phyloP scores from a whole-genome alignment of 768 basidiomycete species.

The Phanerochaete sordida region DNA sequence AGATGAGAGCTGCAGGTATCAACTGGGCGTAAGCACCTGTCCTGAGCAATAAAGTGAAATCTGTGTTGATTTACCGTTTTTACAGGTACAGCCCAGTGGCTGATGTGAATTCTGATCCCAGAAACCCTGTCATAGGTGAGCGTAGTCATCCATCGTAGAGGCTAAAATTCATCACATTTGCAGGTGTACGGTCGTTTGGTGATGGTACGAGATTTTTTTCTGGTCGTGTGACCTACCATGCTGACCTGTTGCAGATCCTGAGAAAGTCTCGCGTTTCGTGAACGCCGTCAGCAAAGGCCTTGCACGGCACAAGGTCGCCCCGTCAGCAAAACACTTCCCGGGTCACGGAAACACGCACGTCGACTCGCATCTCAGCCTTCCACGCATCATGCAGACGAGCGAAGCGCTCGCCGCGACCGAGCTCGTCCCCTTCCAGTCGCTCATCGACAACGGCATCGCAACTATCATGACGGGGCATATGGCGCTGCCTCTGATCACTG shows the following conservation, averaged over 20 bases:
- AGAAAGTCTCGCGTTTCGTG: constrained; percentile 46
- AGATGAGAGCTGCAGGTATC: constrained; percentile 59
- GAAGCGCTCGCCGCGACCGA: constrained; percentile 43
- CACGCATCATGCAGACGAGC: constrained; percentile 50
- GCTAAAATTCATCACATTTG: background rate
- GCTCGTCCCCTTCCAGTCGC: constrained; percentile 53
- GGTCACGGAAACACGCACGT: constrained; percentile 73
- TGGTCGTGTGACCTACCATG: background rate
- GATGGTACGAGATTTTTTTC: constrained; percentile 42
- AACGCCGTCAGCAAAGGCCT: constrained; percentile 47
- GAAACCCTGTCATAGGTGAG: constrained; percentile 70
- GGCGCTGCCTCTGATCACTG: constrained; percentile 57
- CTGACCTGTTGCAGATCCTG: constrained; percentile 41
- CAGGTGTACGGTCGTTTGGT: constrained; percentile 69
- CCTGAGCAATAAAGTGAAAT: background rate
- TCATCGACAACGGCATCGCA: constrained; percentile 40
- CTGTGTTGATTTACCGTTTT: background rate
- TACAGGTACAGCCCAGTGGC: constrained; percentile 53
- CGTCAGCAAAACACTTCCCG: constrained; percentile 69
- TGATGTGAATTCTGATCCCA: constrained; percentile 67
- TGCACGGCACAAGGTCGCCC: constrained; percentile 46
- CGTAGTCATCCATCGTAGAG: background rate
- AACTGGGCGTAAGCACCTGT: constrained; percentile 53
- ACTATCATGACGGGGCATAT: constrained; percentile 76
- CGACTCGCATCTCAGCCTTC: constrained; percentile 67